These are phyloP conservation scores for Carex cristatella DNA, from an alignment of 176 grass and related monocot species.

Conservation along the genomic window DNA sequence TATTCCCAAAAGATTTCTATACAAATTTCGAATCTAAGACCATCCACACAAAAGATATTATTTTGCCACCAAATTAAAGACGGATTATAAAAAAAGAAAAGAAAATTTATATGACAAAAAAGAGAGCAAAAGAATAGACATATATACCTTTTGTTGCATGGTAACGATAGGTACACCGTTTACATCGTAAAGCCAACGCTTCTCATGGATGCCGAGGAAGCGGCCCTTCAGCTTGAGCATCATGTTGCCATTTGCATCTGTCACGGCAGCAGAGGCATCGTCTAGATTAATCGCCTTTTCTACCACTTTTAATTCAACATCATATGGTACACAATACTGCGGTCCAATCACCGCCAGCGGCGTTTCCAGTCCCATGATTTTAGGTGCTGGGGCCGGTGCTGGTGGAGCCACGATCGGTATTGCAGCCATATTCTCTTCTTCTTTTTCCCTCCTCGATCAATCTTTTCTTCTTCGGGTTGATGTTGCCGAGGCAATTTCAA, in stretches of 20 bases:
- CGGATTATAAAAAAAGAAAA: no score
- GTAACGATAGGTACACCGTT: constrained; percentile 30
- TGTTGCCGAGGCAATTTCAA: no score
- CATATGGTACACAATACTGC: constrained; percentile 34
- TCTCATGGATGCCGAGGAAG: constrained; percentile 27
- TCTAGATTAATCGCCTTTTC: constrained; percentile 31
- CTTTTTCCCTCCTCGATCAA: background rate
- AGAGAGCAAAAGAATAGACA: background rate
- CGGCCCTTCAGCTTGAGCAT: constrained; percentile 45
- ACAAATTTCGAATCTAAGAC: no score
- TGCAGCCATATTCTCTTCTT: background rate
- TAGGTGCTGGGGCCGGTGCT: background rate
- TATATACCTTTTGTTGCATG: constrained; percentile 18
- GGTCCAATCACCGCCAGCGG: constrained; percentile 26
- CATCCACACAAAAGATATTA: no score
- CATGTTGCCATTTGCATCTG: constrained; percentile 24
- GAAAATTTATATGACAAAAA: no score
- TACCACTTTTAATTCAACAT: constrained; percentile 35
- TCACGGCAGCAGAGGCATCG: constrained; percentile 31
- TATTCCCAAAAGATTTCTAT: no score
- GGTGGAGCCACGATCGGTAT: background rate
- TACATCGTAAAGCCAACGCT: constrained; percentile 36
- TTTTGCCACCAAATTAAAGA: no score
- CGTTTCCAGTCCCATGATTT: background rate
- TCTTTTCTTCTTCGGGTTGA: no score